Conservation (phyloP, 257 asterid species). For the Penstemon barbatus region DNA sequence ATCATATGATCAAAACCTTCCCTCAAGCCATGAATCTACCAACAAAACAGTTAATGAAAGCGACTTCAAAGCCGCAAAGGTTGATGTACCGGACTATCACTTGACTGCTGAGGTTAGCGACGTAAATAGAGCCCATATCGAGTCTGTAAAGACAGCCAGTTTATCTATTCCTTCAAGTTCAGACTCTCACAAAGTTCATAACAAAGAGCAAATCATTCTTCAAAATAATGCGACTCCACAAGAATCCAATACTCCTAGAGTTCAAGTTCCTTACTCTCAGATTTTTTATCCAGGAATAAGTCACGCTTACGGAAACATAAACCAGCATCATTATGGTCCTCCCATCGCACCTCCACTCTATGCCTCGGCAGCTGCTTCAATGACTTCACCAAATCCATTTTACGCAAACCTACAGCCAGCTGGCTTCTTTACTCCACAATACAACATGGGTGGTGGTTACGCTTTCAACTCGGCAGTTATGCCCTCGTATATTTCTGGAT, state of each 20-base stretch:
- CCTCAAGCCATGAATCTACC: slow-evolving; percentile 20
- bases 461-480: slow-evolving; percentile 30
- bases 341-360: slow-evolving; percentile 31
- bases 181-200: slow-evolving; percentile 20
- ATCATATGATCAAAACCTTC: slow-evolving; percentile 24
- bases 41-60: slow-evolving; percentile 19
- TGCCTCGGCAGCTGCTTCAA: slow-evolving; percentile 30
- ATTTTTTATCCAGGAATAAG: slow-evolving; percentile 34
- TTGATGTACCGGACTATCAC: slow-evolving; percentile 20
- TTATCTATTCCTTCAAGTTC: slow-evolving; percentile 21
- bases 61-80: slow-evolving; percentile 19
- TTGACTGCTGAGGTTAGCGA: slow-evolving; percentile 14
- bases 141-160: slow-evolving; percentile 18
- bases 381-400: slow-evolving; percentile 31
- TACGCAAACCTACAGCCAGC: slow-evolving; percentile 37
- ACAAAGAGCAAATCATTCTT: slow-evolving; percentile 21
- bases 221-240: slow-evolving; percentile 25
- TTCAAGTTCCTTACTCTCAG: slow-evolving; percentile 31
- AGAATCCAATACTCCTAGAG: slow-evolving; percentile 27
- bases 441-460: slow-evolving; percentile 41
- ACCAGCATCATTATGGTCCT: slow-evolving; percentile 34
- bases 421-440: slow-evolving; percentile 39
- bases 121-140: slow-evolving; percentile 14
- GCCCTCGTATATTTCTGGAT: slow-evolving; percentile 39
- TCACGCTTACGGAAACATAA: slow-evolving; percentile 32